These are phyloP conservation scores for Vitis labrusca DNA, from an alignment of 164 flowering plant genomes.

Conservation along the genomic window DNA sequence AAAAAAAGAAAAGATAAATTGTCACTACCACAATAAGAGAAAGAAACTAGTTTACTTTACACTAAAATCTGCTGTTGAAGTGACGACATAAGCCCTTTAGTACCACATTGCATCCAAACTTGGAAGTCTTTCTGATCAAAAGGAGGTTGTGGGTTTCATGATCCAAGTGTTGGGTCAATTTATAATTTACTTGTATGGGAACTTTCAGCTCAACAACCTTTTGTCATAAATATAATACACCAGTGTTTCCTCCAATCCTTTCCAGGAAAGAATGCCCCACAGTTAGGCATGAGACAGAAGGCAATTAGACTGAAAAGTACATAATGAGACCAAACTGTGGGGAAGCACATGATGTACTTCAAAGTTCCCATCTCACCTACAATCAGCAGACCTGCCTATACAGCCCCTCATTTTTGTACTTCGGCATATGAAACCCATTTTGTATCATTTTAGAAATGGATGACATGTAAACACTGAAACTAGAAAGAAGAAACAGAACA, in stretches of 20 bases:
- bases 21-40: slow-evolving; percentile 1
- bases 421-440: background rate
- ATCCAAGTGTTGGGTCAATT: background rate
- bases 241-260: background rate
- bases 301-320: background rate
- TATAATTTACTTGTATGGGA: background rate
- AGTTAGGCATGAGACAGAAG: background rate
- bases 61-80: background rate
- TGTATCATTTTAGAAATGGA: background rate
- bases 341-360: background rate
- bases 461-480: slow-evolving; percentile 2
- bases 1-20: background rate
- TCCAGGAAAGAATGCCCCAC: background rate
- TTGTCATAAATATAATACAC: background rate
- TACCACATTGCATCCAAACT: background rate
- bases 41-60: background rate
- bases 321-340: background rate
- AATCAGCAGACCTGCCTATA: background rate
- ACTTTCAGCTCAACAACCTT: background rate
- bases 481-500: background rate
- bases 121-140: too few relatives aligned
- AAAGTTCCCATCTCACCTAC: background rate
- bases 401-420: background rate
- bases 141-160: background rate
- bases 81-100: background rate